phyloP scores from a whole-genome alignment of 805 yeast genomes.

The Candida morakotiae region DNA sequence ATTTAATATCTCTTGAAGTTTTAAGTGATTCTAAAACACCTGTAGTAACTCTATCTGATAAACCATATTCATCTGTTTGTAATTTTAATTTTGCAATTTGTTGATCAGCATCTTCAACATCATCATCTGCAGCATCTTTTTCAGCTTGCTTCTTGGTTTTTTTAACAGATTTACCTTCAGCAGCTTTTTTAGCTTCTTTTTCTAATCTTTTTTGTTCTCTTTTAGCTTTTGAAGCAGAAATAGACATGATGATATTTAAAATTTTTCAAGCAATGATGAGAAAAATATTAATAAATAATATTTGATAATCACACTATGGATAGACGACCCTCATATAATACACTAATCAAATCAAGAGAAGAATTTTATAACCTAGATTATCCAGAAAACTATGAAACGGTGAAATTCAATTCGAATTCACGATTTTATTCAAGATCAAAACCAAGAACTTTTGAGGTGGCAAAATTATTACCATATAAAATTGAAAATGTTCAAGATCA shows the following conservation, averaged over 20 bases:
- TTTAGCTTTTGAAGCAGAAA: conserved; percentile 94
- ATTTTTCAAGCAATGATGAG: conserved; percentile 4
- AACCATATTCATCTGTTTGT: conserved; percentile 90
- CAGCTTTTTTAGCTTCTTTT: conserved; percentile 42
- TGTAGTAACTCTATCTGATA: conserved; percentile 95
- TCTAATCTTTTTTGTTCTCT: conserved; percentile 93
- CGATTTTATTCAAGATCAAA: conserved; percentile 34
- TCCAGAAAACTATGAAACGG: conserved; percentile 34
- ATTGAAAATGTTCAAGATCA: conserved; percentile 67
- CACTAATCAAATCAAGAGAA: conserved; percentile 26
- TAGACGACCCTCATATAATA: conserved; percentile 29
- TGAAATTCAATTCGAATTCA: conserved; percentile 31
- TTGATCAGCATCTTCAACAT: conserved; percentile 60
- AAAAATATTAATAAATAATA: neutral
- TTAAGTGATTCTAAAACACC: conserved; percentile 89
- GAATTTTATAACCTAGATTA: conserved; percentile 48
- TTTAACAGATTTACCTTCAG: conserved; percentile 71
- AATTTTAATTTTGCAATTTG: conserved; percentile 82
- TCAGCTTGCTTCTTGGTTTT: conserved; percentile 56
- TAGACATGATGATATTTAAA: conserved; percentile 31
- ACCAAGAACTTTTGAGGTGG: conserved; percentile 40
- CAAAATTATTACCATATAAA: conserved; percentile 63
- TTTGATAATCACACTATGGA: conserved; percentile 6
- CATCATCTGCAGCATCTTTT: conserved; percentile 48
- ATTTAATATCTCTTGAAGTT: conserved; percentile 91